phyloP scores from a whole-genome alignment of 371 early-diverging fungal species.

The Capillidium heterosporum region DNA sequence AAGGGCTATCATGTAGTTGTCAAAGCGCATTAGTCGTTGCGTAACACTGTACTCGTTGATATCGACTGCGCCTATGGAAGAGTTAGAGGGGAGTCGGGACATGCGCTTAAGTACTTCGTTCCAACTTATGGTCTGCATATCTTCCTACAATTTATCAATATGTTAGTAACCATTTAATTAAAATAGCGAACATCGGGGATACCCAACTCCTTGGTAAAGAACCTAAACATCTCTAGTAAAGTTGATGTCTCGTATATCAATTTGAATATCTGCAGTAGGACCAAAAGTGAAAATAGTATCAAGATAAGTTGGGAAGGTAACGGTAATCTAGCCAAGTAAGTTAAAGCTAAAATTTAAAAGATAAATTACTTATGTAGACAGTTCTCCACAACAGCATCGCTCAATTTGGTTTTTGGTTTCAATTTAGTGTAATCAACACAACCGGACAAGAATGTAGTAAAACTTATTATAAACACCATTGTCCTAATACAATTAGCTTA shows the following conservation, averaged over 20 bases:
- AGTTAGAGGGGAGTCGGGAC: conserved; percentile 37
- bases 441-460: conserved; percentile 68
- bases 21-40: conserved; percentile 88
- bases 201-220: conserved; percentile 60
- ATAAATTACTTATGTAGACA: not conserved
- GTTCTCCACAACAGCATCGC: conserved; percentile 54
- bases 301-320: not conserved
- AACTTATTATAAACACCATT: conserved; percentile 66
- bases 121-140: conserved; percentile 66
- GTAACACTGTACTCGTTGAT: conserved; percentile 76
- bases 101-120: conserved; percentile 49
- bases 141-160: conserved; percentile 20
- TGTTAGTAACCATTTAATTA: not conserved
- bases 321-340: not conserved
- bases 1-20: conserved; percentile 89
- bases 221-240: conserved; percentile 62
- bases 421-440: conserved; percentile 77
- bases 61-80: conserved; percentile 19
- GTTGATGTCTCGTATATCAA: conserved; percentile 48
- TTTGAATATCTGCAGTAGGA: conserved; percentile 34
- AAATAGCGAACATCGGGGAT: conserved; percentile 48
- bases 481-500: conserved; percentile 21
- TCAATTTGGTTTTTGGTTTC: conserved; percentile 35
- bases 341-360: not conserved
- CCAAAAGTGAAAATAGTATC: not conserved